phyloP scores from a whole-genome alignment of 371 early-diverging fungal species.

The Entomophthora muscae region DNA sequence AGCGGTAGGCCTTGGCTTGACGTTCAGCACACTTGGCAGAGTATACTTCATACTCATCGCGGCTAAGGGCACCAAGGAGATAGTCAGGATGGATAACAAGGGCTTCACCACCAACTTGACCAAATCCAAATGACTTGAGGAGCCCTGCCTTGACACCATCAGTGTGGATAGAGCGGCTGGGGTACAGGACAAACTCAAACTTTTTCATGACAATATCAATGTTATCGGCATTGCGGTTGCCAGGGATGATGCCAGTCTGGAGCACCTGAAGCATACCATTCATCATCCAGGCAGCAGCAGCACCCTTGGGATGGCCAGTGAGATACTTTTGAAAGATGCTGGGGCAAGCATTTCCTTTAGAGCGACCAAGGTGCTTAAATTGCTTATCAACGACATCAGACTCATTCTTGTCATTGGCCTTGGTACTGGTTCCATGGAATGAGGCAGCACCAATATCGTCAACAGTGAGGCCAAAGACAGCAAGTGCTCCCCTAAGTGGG shows the following conservation, averaged over 20 bases:
- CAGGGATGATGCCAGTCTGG: conserved; percentile 78
- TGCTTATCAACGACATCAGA: conserved; percentile 76
- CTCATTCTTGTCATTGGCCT: conserved; percentile 95
- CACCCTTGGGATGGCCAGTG: conserved; percentile 94
- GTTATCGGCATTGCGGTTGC: conserved; percentile 93
- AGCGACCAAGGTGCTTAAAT: conserved; percentile 73
- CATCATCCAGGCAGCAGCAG: conserved; percentile 94
- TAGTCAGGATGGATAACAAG: conserved; percentile 86
- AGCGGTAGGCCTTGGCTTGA: conserved; percentile 72
- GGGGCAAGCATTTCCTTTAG: conserved; percentile 66
- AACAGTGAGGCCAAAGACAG: conserved; percentile 74
- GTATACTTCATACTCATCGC: conserved; percentile 55
- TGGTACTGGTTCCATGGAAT: conserved; percentile 94
- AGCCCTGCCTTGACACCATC: conserved; percentile 86
- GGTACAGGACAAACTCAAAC: conserved; percentile 71
- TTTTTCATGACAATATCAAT: conserved; percentile 61
- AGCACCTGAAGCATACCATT: conserved; percentile 82
- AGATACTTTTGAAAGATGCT: conserved; percentile 81
- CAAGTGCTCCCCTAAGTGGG: conserved; percentile 82
- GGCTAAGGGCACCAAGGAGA: conserved; percentile 60
- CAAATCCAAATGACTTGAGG: conserved; percentile 92
- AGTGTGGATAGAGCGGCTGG: conserved; percentile 75
- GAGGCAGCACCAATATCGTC: conserved; percentile 93
- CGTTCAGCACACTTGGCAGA: conserved; percentile 46
- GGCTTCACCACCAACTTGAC: conserved; percentile 89